Evolutionary conservation across 2,329 filamentous ascomycete genomes (phyloP).

Genomic region (Aspergillus brunneoviolaceus): DNA sequence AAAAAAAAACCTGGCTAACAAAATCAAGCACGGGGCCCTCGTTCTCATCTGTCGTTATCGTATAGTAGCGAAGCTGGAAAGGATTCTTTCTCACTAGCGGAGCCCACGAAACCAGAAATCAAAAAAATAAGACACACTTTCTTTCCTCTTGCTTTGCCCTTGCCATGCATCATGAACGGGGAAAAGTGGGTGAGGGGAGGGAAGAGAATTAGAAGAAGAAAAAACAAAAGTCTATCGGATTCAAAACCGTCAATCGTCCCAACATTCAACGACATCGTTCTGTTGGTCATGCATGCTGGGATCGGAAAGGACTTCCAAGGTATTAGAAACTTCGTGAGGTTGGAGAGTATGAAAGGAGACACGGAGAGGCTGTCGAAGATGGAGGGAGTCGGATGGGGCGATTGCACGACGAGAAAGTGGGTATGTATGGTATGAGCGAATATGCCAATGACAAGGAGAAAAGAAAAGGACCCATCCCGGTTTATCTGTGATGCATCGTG

Average conservation of each 20-base stretch:
- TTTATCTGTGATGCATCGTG: background rate
- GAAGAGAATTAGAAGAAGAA: background rate
- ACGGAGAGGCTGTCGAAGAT: background rate
- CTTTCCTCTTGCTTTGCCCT: no score
- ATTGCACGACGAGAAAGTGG: background rate
- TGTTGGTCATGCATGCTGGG: background rate
- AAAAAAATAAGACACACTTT: no score
- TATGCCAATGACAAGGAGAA: background rate
- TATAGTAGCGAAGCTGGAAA: no score
- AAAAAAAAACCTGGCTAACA: constrained; percentile 7
- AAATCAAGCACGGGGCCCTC: background rate
- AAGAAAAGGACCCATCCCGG: background rate
- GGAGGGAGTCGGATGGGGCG: background rate
- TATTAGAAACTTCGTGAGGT: background rate
- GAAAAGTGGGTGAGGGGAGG: background rate
- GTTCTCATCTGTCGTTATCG: background rate
- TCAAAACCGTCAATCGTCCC: background rate
- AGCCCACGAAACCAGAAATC: no score
- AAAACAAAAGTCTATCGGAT: background rate
- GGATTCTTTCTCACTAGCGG: no score
- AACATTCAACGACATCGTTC: background rate
- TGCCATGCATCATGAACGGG: no score
- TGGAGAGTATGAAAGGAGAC: background rate
- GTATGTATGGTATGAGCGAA: background rate
- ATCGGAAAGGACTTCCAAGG: background rate